Percentiles rank a stretch among this genome's conserved stretches.
Conservation (phyloP, 306 rosid species). For the Dicorynia guianensis region DNA sequence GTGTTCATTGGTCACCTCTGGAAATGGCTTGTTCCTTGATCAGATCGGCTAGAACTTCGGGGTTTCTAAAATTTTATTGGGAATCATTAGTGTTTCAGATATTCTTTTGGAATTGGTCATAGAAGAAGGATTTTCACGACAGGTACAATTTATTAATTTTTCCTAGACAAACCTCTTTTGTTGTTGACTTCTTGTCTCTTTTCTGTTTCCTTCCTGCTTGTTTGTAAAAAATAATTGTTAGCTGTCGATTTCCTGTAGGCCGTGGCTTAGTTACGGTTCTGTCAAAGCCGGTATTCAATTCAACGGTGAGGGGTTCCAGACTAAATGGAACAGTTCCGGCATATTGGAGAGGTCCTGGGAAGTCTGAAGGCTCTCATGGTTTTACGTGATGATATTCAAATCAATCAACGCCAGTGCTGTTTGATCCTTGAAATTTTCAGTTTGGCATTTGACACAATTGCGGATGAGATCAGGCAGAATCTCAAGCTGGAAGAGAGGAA, state of each 20-base stretch:
- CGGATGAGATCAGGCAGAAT: conserved; percentile 74
- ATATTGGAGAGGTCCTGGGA: conserved; percentile 90
- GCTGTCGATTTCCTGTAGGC: neutral
- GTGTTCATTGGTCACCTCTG: neutral
- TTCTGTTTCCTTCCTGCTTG: neutral
- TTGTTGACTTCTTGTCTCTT: neutral
- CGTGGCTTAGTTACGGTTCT: neutral
- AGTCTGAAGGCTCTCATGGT: conserved; percentile 89
- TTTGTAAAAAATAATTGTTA: neutral
- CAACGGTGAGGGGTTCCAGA: neutral
- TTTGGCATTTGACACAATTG: conserved; percentile 79
- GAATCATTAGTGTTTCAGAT: neutral
- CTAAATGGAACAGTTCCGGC: conserved; percentile 99
- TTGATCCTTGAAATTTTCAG: conserved; percentile 67
- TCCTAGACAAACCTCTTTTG: neutral
- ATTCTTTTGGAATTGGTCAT: conserved; percentile 19
- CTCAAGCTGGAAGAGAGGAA: conserved; percentile 76
- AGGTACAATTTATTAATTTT: conserved; percentile 19
- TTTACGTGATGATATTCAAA: conserved; percentile 75
- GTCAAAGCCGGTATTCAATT: conserved; percentile 11
- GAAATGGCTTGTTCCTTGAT: conserved; percentile 1
- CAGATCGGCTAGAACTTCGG: conserved; percentile 30
- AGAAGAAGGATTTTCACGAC: neutral
- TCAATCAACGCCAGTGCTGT: conserved; percentile 73
- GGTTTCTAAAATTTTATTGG: conserved; percentile 13